Evolutionary conservation across 805 yeast species (phyloP).

Genomic region (Kodamaea restingae): DNA sequence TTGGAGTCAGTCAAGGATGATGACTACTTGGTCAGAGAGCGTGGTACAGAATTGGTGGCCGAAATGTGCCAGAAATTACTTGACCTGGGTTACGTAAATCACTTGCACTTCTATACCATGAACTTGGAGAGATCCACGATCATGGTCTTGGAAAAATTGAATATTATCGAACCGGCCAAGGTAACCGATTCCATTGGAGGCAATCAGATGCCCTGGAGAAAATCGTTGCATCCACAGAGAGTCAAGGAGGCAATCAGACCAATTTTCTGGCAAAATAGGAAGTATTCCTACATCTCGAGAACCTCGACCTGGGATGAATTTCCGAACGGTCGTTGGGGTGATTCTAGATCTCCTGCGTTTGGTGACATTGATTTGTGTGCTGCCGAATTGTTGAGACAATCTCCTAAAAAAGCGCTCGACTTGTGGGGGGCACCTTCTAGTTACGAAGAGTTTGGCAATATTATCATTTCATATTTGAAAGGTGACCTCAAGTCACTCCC

Average conservation of each 20-base stretch:
- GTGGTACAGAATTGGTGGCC: conserved; percentile 77
- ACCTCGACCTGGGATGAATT: conserved; percentile 97
- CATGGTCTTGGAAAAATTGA: conserved; percentile 77
- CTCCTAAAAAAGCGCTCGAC: conserved; percentile 72
- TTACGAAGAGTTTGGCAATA: conserved; percentile 53
- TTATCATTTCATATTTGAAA: conserved; percentile 65
- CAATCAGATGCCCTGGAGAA: conserved; percentile 76
- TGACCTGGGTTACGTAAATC: conserved; percentile 70
- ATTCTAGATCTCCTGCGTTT: conserved; percentile 94
- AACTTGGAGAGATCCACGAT: conserved; percentile 88
- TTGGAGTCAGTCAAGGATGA: conserved; percentile 86
- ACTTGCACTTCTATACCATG: conserved; percentile 96
- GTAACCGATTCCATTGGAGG: conserved; percentile 19
- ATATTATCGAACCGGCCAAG: conserved; percentile 46
- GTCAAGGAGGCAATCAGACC: conserved; percentile 83
- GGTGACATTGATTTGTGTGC: conserved; percentile 85
- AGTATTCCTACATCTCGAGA: conserved; percentile 81
- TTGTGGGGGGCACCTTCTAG: conserved; percentile 83
- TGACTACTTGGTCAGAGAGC: conserved; percentile 80
- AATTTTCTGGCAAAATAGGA: conserved; percentile 93
- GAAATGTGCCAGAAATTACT: conserved; percentile 76
- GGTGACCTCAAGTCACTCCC: conserved; percentile 77
- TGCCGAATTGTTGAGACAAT: conserved; percentile 74
- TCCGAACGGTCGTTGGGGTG: conserved; percentile 99
- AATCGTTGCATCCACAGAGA: conserved; percentile 77